These are phyloP conservation scores for Psilocybe mexicana DNA, from an alignment of 1,284 basidiomycete species.

Conservation along the genomic window DNA sequence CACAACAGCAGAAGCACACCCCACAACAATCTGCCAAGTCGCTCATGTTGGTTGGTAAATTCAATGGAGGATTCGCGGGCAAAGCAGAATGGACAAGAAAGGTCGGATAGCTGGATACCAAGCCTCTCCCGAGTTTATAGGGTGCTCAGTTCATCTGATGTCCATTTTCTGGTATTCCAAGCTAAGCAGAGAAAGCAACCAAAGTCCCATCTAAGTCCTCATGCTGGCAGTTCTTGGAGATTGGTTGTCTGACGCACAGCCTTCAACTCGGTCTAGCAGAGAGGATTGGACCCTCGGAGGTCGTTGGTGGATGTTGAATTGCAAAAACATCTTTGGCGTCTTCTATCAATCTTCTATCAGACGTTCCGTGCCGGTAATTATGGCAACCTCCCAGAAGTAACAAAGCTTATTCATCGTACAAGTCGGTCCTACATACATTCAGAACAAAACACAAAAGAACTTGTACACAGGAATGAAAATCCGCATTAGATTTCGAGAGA, in stretches of 20 bases:
- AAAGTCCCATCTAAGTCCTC: neutral
- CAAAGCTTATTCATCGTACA: too few species aligned
- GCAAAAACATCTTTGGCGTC: neutral
- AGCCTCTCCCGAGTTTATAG: neutral
- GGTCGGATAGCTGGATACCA: neutral
- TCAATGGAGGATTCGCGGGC: neutral
- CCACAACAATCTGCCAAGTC: constrained; percentile 22
- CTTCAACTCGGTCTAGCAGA: neutral
- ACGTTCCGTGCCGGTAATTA: neutral
- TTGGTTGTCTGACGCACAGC: neutral
- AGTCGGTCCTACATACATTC: too few species aligned
- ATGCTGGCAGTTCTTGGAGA: neutral
- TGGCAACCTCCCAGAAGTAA: neutral
- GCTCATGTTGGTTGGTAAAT: constrained; percentile 9
- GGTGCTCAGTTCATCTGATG: neutral
- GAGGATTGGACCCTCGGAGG: neutral
- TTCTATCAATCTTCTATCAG: neutral
- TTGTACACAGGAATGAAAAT: neutral
- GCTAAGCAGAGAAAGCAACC: too few species aligned
- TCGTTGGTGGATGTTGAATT: too few species aligned
- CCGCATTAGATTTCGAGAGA: neutral
- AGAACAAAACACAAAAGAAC: neutral
- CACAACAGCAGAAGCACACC: constrained; percentile 22
- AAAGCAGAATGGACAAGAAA: neutral
- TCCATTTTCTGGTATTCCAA: neutral